Percentiles rank a stretch among this genome's conserved stretches.
phyloP scores from a whole-genome alignment of 2,329 filamentous ascomycete genomes.

The Dothistroma septosporum region DNA sequence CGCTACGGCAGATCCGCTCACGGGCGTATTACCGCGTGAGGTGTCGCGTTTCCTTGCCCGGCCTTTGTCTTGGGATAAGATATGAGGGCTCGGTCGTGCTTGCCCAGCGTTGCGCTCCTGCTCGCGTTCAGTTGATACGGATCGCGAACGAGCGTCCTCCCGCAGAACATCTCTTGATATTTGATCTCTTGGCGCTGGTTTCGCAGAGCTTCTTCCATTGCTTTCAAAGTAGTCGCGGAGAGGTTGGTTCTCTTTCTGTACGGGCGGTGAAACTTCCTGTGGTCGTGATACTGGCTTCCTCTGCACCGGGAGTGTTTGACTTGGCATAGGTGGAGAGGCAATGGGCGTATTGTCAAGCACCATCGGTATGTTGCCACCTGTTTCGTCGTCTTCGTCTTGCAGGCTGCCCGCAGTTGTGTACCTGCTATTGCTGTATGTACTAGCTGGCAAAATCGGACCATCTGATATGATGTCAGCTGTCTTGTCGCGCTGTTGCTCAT shows the following conservation, averaged over 20 bases:
- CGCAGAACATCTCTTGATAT: slow-evolving; percentile 33
- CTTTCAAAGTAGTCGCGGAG: slow-evolving; percentile 43
- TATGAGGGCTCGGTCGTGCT: slow-evolving; percentile 67
- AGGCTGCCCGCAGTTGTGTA: slow-evolving; percentile 64
- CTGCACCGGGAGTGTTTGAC: slow-evolving; percentile 21
- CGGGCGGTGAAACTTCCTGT: slow-evolving; percentile 26
- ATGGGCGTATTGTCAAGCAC: slow-evolving; percentile 49
- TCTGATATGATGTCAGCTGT: slow-evolving; percentile 38
- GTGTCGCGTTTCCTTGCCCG: slow-evolving; percentile 46
- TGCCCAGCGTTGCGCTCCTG: slow-evolving; percentile 28
- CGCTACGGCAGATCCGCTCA: slow-evolving; percentile 23
- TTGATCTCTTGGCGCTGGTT: slow-evolving; percentile 32
- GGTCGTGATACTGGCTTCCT: slow-evolving; percentile 26
- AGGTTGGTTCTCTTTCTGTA: slow-evolving; percentile 30
- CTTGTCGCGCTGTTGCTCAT: slow-evolving; percentile 24
- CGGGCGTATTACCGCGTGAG: slow-evolving; percentile 28
- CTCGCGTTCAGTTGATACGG: slow-evolving; percentile 44
- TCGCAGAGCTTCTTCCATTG: slow-evolving; percentile 28
- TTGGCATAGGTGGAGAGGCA: slow-evolving; percentile 19
- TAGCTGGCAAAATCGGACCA: slow-evolving; percentile 66
- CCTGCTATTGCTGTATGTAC: slow-evolving; percentile 72
- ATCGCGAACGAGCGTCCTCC: slow-evolving; percentile 37
- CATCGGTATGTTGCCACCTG: slow-evolving; percentile 47
- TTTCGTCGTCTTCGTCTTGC: slow-evolving; percentile 58
- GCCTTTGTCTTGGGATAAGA: slow-evolving; percentile 83